Conservation (phyloP, 2,329 filamentous ascomycete species). For the Colletotrichum echinochloae region DNA sequence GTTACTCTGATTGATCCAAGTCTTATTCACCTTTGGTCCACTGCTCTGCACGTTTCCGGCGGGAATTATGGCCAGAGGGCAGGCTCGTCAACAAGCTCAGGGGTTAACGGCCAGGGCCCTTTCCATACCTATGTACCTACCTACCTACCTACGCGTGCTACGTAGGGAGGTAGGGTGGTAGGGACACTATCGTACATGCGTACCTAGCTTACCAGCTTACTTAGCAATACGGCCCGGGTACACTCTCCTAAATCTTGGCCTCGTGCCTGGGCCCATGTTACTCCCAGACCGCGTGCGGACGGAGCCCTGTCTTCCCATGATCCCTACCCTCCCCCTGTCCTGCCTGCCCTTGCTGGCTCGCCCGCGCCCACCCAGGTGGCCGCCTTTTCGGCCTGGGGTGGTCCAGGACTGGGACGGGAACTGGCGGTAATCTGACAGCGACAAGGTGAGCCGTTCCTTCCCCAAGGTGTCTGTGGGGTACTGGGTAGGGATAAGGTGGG, state of each 20-base stretch:
- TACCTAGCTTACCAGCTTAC: background rate
- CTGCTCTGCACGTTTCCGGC: conserved; percentile 27
- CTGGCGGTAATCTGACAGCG: conserved; percentile 38
- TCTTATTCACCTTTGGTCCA: conserved; percentile 5
- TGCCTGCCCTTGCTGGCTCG: conserved; percentile 11
- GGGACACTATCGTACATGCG: no score
- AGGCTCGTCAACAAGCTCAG: conserved; percentile 17
- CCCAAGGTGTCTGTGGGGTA: conserved; percentile 33
- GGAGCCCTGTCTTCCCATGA: conserved; percentile 32
- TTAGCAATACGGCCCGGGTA: conserved; percentile 30
- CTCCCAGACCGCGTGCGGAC: conserved; percentile 37
- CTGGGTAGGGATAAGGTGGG: conserved; percentile 29
- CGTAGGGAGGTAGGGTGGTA: no score
- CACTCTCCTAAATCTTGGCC: conserved; percentile 35
- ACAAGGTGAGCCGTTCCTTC: conserved; percentile 31
- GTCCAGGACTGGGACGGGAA: conserved; percentile 30
- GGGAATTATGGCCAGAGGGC: conserved; percentile 25
- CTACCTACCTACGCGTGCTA: no score
- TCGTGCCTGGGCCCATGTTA: conserved; percentile 33
- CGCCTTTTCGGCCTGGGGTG: conserved; percentile 13
- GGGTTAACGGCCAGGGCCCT: conserved; percentile 12
- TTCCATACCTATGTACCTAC: background rate
- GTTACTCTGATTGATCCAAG: conserved; percentile 7
- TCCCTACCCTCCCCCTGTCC: conserved; percentile 11
- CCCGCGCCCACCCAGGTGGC: conserved; percentile 16